Evolutionary conservation across 2,329 filamentous ascomycete species (phyloP), one percentile per base, ranked within the genome.

Genomic region (Pyrenophora tritici-repentis): DNA sequence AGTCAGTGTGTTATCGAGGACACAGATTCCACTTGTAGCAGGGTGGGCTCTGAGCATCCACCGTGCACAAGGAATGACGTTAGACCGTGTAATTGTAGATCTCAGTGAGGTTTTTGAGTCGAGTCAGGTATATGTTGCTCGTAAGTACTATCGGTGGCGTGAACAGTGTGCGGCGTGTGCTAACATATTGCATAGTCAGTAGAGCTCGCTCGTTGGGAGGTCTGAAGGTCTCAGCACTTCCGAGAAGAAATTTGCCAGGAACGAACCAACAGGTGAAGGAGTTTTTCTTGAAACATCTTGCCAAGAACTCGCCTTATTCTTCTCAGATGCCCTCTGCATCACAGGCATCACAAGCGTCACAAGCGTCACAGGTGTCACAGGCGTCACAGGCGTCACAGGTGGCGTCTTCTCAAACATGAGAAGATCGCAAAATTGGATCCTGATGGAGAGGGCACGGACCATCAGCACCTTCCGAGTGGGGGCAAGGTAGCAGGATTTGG

Each of bases 1-100:
- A 5, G 3, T 6, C 55, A 79, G 75, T 31, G 58, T 80, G 1
- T 63, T 86, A 0, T 74, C 75, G 1, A 75, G 85, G n/a, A 84
- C 83, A 0, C 85, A 87, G 61, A 77, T 88, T 5, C 86, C 85
- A 0, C 74, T 88, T 0, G 70, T 78, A 1, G 75, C 83, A 0
- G 85, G 80, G 0, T 88, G 84, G 81, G 85, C 85, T 0, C 79
- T 86, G 61, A 87, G 80, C 0, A 80, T 86, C 2, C 85, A 88
- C 65, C 22, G n/a, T 29, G 16, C 47, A 41, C 39, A 55, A 70
- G 83, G 84, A 3, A 81, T 86, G 76, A 86, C 84, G 1, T 71
- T 88, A 3, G 79, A 86, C 16, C 76, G 77, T 3, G 83, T 84
- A 2, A 75, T 80, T 2, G 82, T 87, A 1, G 71, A 87, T 60